These are phyloP conservation scores for Licmophora abbreviata DNA, from an alignment of 108 stramenopile genomes.

Conservation along the genomic window DNA sequence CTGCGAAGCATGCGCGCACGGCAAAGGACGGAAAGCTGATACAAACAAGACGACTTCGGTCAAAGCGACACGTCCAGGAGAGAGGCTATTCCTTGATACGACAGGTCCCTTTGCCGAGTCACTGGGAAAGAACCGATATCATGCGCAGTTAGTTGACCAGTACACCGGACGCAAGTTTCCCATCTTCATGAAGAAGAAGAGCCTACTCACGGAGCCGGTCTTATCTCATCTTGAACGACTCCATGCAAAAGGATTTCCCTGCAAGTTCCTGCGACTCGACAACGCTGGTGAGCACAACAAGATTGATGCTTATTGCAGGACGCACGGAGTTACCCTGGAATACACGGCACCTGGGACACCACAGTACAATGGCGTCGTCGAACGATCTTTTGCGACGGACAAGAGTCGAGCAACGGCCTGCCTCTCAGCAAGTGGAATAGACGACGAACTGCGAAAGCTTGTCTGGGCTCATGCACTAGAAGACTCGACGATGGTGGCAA, in stretches of 20 bases:
- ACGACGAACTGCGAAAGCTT: not conserved
- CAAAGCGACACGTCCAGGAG: conserved; percentile 2
- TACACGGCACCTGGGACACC: conserved; percentile 6
- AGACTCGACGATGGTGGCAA: not conserved
- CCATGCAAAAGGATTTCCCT: conserved; percentile 3
- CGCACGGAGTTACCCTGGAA: conserved; percentile 1
- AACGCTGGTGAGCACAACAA: conserved; percentile 15
- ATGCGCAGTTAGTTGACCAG: conserved; percentile 7
- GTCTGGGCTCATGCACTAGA: conserved; percentile 1
- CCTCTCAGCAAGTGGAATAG: not conserved
- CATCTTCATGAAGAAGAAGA: conserved; percentile 5
- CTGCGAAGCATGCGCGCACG: conserved; percentile 15
- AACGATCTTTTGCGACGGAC: conserved; percentile 1
- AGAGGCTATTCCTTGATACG: conserved; percentile 10
- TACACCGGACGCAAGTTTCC: conserved; percentile 8
- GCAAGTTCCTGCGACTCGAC: conserved; percentile 9
- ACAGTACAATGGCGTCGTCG: conserved; percentile 10
- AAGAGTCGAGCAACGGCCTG: not conserved
- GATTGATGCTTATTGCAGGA: not conserved
- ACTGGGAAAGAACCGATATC: conserved; percentile 1
- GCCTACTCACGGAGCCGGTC: conserved; percentile 11
- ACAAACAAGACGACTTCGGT: not conserved
- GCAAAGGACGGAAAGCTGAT: conserved; percentile 21
- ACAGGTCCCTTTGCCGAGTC: not conserved
- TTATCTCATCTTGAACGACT: conserved; percentile 4